These are phyloP conservation scores for Dactylonectria macrodidyma DNA, from an alignment of 2,329 filamentous ascomycete species.

Conservation along the genomic window DNA sequence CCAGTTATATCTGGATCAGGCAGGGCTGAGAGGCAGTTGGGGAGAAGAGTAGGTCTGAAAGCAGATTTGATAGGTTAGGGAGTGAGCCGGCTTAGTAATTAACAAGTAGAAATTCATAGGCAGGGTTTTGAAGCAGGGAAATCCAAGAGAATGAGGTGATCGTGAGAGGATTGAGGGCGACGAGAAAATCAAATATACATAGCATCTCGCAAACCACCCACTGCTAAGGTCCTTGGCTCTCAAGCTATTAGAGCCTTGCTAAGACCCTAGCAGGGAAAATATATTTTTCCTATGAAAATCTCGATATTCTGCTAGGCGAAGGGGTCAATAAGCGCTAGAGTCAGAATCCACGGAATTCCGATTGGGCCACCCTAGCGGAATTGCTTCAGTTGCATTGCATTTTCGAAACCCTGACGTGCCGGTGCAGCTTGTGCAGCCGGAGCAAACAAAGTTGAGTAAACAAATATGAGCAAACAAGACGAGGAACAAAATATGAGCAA, in stretches of 20 bases:
- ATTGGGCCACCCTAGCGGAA: conserved; percentile 1
- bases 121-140: neutral
- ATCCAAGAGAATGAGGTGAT: neutral
- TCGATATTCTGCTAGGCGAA: too few species aligned
- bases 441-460: too few species aligned
- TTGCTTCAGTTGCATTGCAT: conserved; percentile 9
- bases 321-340: neutral
- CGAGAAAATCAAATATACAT: conserved; percentile 33
- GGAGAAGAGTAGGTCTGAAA: conserved; percentile 17
- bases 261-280: too few species aligned
- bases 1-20: conserved; percentile 18
- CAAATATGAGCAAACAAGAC: too few species aligned
- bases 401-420: neutral
- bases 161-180: conserved; percentile 20
- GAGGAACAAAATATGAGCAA: too few species aligned
- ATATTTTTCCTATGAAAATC: too few species aligned
- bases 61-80: conserved; percentile 13
- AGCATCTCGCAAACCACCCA: conserved; percentile 21
- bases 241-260: conserved; percentile 16
- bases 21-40: conserved; percentile 16
- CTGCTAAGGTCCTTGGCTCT: conserved; percentile 12
- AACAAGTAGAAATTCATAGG: conserved; percentile 16
- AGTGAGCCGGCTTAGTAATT: conserved; percentile 17
- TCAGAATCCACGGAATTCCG: neutral
- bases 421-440: neutral